Base-by-base conservation (phyloP, 2,329 filamentous ascomycete species). In the Xylariaceae sp. region DNA sequence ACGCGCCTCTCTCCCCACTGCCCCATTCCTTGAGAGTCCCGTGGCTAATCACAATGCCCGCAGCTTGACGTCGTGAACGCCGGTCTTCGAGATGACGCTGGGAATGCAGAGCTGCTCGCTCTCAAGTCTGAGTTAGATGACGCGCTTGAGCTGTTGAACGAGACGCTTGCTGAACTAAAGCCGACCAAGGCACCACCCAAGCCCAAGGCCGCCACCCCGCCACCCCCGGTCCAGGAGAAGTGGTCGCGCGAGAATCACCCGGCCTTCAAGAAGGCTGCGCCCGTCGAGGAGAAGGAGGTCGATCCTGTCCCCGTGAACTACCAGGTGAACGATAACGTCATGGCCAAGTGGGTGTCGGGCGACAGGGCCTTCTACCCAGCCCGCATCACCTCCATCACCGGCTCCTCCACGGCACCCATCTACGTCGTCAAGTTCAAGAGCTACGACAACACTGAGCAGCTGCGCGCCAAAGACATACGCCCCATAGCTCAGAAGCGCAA, bases 351-450 rank as follows among this genome's bases (percentile, higher is more conserved):
- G 90, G 75, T 88, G 43, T 88, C 90, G 10, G 91, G 90, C 49
- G 94, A 99, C 71, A 90, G 89, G 66, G 82, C 82, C 19, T 97
- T 92, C 73, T 97, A 97, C 73, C 87, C 90, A 42, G 94, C 92
- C 40, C 87, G 90, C 64, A 96, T 99, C 70, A 93, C 90, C 47
- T 92, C 89, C 47, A 92, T 97, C 63, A 97, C 93, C 18, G 94
- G 94, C 53, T 96, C 91, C 9, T 86, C 87, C n/a, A 88, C 85
- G 41, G 89, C 90, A 47, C 93, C 92, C 34, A 89, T 97, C 58
- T 99, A 97, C 70, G 88, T 90, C 44, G 92, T 99, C 70, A 94
- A 89, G 62, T 99, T 97, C 78, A 93, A 95, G 73, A 89, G 84
- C 64, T 97, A 97, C 73, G 83, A 87, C 58, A 90, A 82, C 18